Percentiles rank a stretch among this genome's conserved stretches.
Conservation (phyloP, 495 filamentous ascomycete genomes). For the Jackrogersella minutella region DNA sequence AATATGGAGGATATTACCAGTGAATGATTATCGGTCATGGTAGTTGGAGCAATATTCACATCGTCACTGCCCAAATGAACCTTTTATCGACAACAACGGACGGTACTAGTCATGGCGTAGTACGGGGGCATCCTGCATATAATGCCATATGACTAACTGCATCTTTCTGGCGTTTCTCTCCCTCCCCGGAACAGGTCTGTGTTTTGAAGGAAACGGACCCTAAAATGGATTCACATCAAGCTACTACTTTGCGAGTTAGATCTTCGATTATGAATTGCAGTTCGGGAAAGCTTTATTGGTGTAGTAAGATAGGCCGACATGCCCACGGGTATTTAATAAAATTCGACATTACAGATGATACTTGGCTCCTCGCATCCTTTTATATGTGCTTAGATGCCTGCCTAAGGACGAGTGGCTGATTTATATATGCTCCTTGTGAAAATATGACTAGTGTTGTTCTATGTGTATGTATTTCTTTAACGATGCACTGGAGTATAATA, state of each 20-base stretch:
- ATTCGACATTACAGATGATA: too few relatives aligned
- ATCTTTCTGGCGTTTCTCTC: constrained; percentile 14
- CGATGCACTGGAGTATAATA: too few relatives aligned
- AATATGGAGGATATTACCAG: constrained; percentile 39
- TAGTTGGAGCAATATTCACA: neutral
- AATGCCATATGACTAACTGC: constrained; percentile 1
- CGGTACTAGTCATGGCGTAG: constrained; percentile 1
- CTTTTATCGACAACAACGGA: neutral
- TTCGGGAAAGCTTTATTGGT: too few relatives aligned
- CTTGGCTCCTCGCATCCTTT: too few relatives aligned
- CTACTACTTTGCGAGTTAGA: neutral
- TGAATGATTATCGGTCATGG: neutral
- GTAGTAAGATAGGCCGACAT: too few relatives aligned
- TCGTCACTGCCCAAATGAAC: neutral
- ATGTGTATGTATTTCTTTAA: too few relatives aligned
- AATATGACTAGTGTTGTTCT: too few relatives aligned
- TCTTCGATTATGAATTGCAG: neutral
- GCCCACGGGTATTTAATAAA: too few relatives aligned
- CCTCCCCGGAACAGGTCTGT: neutral
- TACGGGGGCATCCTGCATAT: neutral
- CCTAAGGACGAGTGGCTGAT: too few relatives aligned
- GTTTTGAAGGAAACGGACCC: neutral
- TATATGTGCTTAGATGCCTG: too few relatives aligned
- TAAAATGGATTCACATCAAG: neutral
- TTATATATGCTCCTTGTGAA: too few relatives aligned